Evolutionary conservation across 2,329 filamentous ascomycete species (phyloP).

Genomic region (Verticillium tricorpus): DNA sequence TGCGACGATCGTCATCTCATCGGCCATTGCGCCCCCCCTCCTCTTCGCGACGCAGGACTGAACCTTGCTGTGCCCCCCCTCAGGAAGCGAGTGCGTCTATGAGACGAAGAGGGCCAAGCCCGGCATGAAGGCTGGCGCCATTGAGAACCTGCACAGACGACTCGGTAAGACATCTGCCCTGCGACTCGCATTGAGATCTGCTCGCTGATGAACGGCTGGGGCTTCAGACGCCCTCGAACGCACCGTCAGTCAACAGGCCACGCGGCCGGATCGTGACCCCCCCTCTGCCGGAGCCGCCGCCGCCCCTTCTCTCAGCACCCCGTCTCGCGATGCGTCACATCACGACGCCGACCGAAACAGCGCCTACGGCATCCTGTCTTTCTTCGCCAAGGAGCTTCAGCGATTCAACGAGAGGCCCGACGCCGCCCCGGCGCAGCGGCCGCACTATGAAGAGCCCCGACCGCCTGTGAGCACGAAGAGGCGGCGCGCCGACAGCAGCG

Average conservation of each 20-base stretch:
- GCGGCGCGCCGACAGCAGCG: background rate
- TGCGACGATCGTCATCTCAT: background rate
- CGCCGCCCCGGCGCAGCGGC: background rate
- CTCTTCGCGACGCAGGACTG: background rate
- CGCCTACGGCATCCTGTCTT: constrained; percentile 6
- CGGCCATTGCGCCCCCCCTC: background rate
- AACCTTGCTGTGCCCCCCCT: constrained; percentile 1
- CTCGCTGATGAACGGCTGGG: background rate
- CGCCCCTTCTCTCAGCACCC: background rate
- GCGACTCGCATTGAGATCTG: background rate
- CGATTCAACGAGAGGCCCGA: constrained; percentile 3
- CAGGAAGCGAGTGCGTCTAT: constrained; percentile 22
- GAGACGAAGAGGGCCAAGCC: constrained; percentile 27
- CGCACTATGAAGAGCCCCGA: background rate
- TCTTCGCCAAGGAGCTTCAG: constrained; percentile 8
- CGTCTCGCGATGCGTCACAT: background rate
- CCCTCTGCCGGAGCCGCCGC: no score
- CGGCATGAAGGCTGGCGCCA: constrained; percentile 30
- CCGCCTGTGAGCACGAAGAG: background rate
- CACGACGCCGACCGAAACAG: constrained; percentile 2
- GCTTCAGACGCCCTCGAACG: constrained; percentile 13
- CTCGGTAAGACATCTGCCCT: constrained; percentile 17
- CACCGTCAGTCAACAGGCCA: constrained; percentile 4
- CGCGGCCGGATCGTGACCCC: background rate
- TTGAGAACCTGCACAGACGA: constrained; percentile 29